Percentiles rank a stretch among this genome's conserved stretches.
phyloP scores from a whole-genome alignment of 2,329 filamentous ascomycete species.

The Zymoseptoria brevis region DNA sequence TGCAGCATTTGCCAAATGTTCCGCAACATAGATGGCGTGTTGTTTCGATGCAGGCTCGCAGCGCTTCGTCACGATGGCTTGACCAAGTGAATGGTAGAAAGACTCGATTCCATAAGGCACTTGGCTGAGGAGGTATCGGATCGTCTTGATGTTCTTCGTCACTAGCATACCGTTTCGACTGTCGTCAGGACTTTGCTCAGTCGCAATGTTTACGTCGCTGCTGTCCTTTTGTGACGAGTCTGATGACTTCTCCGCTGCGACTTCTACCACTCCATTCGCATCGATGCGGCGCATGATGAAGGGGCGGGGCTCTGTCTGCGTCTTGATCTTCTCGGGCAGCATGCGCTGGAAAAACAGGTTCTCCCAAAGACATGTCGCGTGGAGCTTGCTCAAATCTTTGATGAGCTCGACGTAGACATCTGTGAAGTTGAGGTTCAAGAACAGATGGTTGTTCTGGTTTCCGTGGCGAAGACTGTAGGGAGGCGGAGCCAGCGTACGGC shows the following conservation, averaged over 20 bases:
- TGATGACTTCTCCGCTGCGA: conserved; percentile 11
- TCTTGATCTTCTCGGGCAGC: conserved; percentile 62
- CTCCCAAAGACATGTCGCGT: conserved; percentile 76
- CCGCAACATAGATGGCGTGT: conserved; percentile 53
- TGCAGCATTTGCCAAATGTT: conserved; percentile 60
- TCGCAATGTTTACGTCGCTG: conserved; percentile 2
- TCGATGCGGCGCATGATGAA: conserved; percentile 24
- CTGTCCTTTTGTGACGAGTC: conserved; percentile 1
- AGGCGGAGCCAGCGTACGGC: conserved; percentile 23
- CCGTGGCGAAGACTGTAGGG: conserved; percentile 30
- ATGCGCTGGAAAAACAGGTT: conserved; percentile 66
- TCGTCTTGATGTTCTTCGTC: conserved; percentile 69
- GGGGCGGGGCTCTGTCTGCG: conserved; percentile 35
- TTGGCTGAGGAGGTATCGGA: conserved; percentile 69
- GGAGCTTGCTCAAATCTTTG: conserved; percentile 64
- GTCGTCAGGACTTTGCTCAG: conserved; percentile 1
- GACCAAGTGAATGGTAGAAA: conserved; percentile 79
- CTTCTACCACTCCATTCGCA: conserved; percentile 22
- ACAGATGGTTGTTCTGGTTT: conserved; percentile 55
- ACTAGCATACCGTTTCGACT: conserved; percentile 21
- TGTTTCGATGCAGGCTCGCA: conserved; percentile 56
- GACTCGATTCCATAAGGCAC: conserved; percentile 73
- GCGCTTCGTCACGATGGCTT: conserved; percentile 67
- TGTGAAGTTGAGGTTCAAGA: conserved; percentile 71
- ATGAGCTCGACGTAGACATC: conserved; percentile 75